These are phyloP conservation scores for Fusarium sp. DNA, from an alignment of 2,329 filamentous ascomycete species.

Conservation along the genomic window DNA sequence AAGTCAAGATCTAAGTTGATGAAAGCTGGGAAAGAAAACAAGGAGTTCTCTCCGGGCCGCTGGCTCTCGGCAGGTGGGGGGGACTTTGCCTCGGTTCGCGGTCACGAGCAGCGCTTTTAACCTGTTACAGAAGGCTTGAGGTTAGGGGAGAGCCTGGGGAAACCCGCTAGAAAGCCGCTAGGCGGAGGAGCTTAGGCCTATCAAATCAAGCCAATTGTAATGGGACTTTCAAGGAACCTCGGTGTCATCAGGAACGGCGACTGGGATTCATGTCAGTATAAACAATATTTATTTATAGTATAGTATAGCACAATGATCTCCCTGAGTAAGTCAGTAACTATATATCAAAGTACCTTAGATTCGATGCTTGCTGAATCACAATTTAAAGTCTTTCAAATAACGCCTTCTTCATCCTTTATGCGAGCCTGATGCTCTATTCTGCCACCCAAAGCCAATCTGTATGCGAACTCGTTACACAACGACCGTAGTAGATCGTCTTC, in stretches of 20 bases:
- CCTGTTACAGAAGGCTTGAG: constrained; percentile 1
- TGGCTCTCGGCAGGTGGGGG: constrained; percentile 34
- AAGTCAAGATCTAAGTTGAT: constrained; percentile 2
- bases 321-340: too few species aligned
- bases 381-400: neutral
- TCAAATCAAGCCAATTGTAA: constrained; percentile 43
- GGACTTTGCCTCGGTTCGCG: constrained; percentile 45
- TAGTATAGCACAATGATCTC: too few species aligned
- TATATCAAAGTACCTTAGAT: neutral
- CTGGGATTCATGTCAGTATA: neutral
- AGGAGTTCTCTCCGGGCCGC: constrained; percentile 40
- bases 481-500: constrained; percentile 47
- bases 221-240: constrained; percentile 18
- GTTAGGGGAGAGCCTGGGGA: constrained; percentile 30
- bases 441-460: neutral
- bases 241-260: neutral
- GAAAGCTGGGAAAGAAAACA: constrained; percentile 21
- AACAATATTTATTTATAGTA: neutral
- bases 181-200: constrained; percentile 35
- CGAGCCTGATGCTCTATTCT: neutral
- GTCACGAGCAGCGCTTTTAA: constrained; percentile 32
- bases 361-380: neutral
- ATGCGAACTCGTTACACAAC: constrained; percentile 23
- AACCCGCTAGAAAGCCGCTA: constrained; percentile 37
- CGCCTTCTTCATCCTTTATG: neutral